Percentiles rank a stretch among this genome's conserved stretches.
Evolutionary conservation across 2,329 filamentous ascomycete genomes (phyloP).

Genomic region (Aspergillus viridinutans): DNA sequence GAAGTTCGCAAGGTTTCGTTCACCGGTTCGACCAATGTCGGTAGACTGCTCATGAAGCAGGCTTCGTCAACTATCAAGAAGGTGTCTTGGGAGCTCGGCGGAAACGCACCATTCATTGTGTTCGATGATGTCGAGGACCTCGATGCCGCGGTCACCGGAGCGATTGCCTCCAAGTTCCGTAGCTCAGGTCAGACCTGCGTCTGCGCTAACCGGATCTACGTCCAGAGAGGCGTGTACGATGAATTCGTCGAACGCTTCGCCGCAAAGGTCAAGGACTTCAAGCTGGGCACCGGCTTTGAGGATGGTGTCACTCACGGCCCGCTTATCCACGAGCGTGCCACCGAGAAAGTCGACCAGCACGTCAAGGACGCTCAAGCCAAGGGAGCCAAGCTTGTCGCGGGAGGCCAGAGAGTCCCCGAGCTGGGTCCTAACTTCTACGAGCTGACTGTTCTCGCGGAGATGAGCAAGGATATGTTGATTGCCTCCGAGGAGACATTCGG

Average conservation of each 20-base stretch:
- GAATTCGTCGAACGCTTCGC: conserved; percentile 54
- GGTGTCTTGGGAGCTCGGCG: conserved; percentile 84
- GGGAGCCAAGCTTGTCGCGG: conserved; percentile 69
- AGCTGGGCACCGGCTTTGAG: conserved; percentile 45
- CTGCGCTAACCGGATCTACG: conserved; percentile 60
- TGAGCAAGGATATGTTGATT: conserved; percentile 80
- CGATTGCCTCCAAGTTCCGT: conserved; percentile 85
- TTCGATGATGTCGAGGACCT: conserved; percentile 87
- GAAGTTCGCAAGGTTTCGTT: conserved; percentile 88
- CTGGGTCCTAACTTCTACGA: conserved; percentile 84
- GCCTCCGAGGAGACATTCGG: conserved; percentile 92
- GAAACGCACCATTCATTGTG: conserved; percentile 93
- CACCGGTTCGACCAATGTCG: conserved; percentile 68
- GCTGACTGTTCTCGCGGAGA: conserved; percentile 81
- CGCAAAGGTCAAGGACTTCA: conserved; percentile 48
- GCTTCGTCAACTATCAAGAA: conserved; percentile 79
- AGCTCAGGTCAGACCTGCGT: conserved; percentile 95
- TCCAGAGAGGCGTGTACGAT: conserved; percentile 50
- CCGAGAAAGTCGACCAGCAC: conserved; percentile 73
- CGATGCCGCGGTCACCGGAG: conserved; percentile 76
- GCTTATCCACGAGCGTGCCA: conserved; percentile 71
- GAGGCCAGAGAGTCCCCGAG: conserved; percentile 69
- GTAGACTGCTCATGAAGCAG: conserved; percentile 83
- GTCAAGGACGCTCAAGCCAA: conserved; percentile 74
- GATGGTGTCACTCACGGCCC: conserved; percentile 47